phyloP scores from a whole-genome alignment of 73 alveolate genomes.

The Urostyla sp. region DNA sequence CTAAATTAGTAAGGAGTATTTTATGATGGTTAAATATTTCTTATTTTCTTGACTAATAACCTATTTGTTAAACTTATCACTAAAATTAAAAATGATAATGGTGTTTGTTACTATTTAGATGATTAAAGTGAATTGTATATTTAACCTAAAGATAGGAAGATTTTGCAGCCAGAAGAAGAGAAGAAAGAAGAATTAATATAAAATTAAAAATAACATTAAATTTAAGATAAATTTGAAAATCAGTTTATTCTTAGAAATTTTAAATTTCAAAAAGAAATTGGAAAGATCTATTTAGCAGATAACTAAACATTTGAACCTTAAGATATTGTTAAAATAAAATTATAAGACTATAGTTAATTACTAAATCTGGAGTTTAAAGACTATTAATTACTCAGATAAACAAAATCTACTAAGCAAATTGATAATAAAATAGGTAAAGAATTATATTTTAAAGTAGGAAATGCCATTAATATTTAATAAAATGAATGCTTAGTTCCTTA shows the following conservation, averaged over 20 bases:
- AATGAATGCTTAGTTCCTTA: no score
- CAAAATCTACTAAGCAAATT: no score
- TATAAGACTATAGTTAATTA: no score
- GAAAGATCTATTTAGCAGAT: not conserved
- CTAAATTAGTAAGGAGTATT: constrained; percentile 64
- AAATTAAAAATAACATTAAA: not conserved
- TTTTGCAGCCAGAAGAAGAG: constrained; percentile 12
- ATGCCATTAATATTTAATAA: no score
- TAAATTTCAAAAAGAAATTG: not conserved
- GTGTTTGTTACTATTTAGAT: constrained; percentile 29
- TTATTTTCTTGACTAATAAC: constrained; percentile 1
- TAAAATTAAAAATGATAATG: not conserved
- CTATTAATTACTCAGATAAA: no score
- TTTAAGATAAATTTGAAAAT: not conserved
- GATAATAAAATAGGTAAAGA: no score
- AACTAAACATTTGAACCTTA: not conserved
- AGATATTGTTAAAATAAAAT: no score
- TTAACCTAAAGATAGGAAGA: constrained; percentile 21
- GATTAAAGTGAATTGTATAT: constrained; percentile 45
- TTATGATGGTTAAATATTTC: constrained; percentile 28
- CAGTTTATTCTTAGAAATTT: not conserved
- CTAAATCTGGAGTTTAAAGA: no score
- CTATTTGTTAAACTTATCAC: not conserved
- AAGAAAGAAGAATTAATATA: not conserved
- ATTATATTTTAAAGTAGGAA: no score